Evolutionary conservation across 192 early-diverging fungal species (phyloP).

Genomic region (Gigaspora rosea): DNA sequence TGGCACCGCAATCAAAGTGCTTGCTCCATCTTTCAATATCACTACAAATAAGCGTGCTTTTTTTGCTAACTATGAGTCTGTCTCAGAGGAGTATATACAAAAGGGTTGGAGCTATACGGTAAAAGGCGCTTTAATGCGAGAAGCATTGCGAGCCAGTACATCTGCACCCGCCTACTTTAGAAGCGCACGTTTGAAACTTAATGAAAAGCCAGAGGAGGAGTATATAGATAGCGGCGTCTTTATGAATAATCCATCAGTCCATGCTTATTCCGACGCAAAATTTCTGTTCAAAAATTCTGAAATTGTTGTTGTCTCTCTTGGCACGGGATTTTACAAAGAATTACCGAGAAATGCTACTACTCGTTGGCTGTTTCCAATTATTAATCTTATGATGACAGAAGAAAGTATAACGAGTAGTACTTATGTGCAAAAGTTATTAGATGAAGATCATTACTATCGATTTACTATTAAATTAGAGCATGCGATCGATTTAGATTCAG

Average conservation of each 20-base stretch:
- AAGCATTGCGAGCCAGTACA: conserved; percentile 1
- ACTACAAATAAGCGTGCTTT: neutral
- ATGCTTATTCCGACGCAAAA: neutral
- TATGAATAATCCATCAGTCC: conserved; percentile 13
- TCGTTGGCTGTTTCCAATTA: too few species aligned
- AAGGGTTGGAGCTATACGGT: too few species aligned
- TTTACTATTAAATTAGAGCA: too few species aligned
- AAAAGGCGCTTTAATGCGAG: neutral
- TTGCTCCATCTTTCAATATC: conserved; percentile 9
- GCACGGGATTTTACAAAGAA: conserved; percentile 1
- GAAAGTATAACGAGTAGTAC: too few species aligned
- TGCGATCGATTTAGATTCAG: too few species aligned
- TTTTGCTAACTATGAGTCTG: neutral
- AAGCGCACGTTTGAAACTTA: neutral
- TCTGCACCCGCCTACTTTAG: conserved; percentile 8
- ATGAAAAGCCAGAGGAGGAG: neutral
- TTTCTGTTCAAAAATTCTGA: neutral
- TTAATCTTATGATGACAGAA: too few species aligned
- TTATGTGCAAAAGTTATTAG: too few species aligned
- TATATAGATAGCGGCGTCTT: conserved; percentile 4
- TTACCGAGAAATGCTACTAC: too few species aligned
- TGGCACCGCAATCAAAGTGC: neutral
- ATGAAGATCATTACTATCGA: too few species aligned
- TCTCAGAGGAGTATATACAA: too few species aligned
- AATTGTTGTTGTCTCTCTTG: neutral